Evolutionary conservation across 768 basidiomycete species (phyloP), one percentile per base, ranked within the genome.

Genomic region (Hygrocybe coccinea): DNA sequence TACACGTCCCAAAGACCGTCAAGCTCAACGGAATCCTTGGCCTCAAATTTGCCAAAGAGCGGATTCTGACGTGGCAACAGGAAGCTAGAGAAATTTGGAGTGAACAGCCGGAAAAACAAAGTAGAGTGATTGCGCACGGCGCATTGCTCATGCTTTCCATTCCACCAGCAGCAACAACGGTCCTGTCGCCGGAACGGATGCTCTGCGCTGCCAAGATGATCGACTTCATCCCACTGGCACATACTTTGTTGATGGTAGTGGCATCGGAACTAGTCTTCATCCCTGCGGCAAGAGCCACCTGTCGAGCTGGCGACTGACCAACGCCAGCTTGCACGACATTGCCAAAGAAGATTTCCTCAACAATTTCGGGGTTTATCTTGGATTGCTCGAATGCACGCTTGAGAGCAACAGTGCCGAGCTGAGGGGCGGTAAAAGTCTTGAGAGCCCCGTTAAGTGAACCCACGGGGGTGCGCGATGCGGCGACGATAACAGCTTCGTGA

Each of bases 61-160:
- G 90, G 89, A 67, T 87, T 90, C 52, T 84, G 79, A 43, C 91
- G 88, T 43, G 90, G 88, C 46, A 91, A 67, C 29, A 91, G 81
- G 82, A 90, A 93, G 33, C 91, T 90, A 59, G n/a, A 19, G 38
- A 53, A 44, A 54, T 54, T 43, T 59, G 38, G 50, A 6, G 25
- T 46, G 5, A 35, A 29, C 34, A 54, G 52, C 58, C 37, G 35
- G 50, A 5, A 53, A 25, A 10, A 56, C n/a, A 43, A 39, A 63
- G 9, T 38, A 22, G 41, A 14, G 53, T 6, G 37, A 39, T 49
- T 49, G 4, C 95, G 66, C 68, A 97, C 94, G 97, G 97, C 49
- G 94, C 93, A 64, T 97, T 90, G 69, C 91, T 95, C 97, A 99
- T 99, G 76, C 91, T 94, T 77, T 99, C 97, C 92, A 93, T 97